Evolutionary conservation across 805 yeast genomes (phyloP).

Genomic region (Tetrapisispora pingtungensis): DNA sequence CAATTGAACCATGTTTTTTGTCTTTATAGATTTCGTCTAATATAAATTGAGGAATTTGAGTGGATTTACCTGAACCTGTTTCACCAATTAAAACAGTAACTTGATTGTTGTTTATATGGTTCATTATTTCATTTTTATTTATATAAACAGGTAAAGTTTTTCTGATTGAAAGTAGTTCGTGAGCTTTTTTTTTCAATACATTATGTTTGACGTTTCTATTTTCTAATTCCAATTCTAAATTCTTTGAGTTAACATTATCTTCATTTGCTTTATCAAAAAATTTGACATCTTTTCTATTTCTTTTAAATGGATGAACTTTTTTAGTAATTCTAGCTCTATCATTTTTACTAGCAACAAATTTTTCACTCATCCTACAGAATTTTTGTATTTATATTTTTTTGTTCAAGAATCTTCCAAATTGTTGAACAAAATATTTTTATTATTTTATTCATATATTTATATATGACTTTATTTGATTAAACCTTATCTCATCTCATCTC

Average conservation of each 20-base stretch:
- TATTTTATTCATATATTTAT: too few species aligned
- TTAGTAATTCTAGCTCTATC: background rate
- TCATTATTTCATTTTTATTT: slow-evolving; percentile 53
- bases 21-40: slow-evolving; percentile 32
- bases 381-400: too few species aligned
- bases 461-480: background rate
- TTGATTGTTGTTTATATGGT: slow-evolving; percentile 42
- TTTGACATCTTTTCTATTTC: slow-evolving; percentile 6
- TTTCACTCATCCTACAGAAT: background rate
- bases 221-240: slow-evolving; percentile 10
- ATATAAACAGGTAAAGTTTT: slow-evolving; percentile 64
- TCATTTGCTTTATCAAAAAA: slow-evolving; percentile 21
- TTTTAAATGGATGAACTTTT: slow-evolving; percentile 11
- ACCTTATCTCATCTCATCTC: slow-evolving; percentile 6
- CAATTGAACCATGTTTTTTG: slow-evolving; percentile 46
- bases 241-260: slow-evolving; percentile 8
- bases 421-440: too few species aligned
- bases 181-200: slow-evolving; percentile 30
- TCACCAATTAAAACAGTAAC: slow-evolving; percentile 87
- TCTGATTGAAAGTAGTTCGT: slow-evolving; percentile 42
- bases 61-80: slow-evolving; percentile 96
- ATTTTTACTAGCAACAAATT: background rate
- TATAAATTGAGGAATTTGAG: slow-evolving; percentile 92
- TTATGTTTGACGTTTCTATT: slow-evolving; percentile 12
- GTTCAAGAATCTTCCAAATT: background rate